Base-by-base conservation (phyloP, 2,329 filamentous ascomycete species). In the Phaeomoniella chlamydospora region DNA sequence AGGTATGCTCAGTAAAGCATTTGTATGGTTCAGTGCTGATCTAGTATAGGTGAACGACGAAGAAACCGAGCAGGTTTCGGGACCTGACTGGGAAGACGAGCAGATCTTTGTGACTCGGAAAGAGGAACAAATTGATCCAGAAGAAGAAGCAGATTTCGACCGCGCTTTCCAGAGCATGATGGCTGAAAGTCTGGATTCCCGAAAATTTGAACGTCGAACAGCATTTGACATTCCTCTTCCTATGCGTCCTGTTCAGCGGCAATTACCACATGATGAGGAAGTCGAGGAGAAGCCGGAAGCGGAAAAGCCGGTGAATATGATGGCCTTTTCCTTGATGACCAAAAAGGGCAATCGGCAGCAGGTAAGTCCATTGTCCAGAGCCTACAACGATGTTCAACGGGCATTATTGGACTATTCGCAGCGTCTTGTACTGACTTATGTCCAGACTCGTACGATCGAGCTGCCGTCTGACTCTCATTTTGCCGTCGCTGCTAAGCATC, bases 141-240 rank as follows among this genome's bases (percentile, higher is more conserved):
- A 94, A 59, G 85, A 80, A 29, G 90, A 98, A 51, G 90, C 88
- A 4, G 90, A 98, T 30, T 98, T 98, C 54, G 92, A 98, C 53
- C 83, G 88, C 48, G 90, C 96, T 58, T 90, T 94, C 56, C 87
- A 90, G 26, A 94, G 93, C 58, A 82, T 98, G 74, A 96, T 98
- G 88, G 74, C 87, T 35, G 90, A 98, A 57, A 94, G 88, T 61
- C 65, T 94, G 49, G 90, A 98, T 47, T 92, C 88, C 3, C 77
- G 90, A 48, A 94, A 94, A 50, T 93, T 94, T 47, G 90, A 98
- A 52, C 82, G 90, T 42, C 94, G 94, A 59, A 77, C 83, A 17
- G 71, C 90, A 35, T 94, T 98, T 51, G 92, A 98, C 54, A 84
- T 96, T n/a, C 86, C 92, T 1, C 64, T 98, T n/a, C 90, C 90